These are phyloP conservation scores for Cubamyces lactineus DNA, from an alignment of 768 basidiomycete genomes.

Conservation along the genomic window DNA sequence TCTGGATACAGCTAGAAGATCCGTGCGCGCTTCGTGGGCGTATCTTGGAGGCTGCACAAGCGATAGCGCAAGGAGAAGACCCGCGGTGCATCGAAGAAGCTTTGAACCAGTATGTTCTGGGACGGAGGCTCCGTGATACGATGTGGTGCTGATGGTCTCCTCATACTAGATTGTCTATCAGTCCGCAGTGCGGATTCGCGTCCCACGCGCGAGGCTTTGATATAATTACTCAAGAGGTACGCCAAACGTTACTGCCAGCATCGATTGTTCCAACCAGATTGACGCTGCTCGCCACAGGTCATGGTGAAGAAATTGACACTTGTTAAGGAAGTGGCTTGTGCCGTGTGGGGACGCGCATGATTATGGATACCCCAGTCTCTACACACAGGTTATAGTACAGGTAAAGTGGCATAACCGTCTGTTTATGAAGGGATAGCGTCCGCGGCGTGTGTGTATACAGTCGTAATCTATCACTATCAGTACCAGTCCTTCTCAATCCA, in stretches of 20 bases:
- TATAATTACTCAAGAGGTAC: constrained; percentile 17
- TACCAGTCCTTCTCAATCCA: background rate
- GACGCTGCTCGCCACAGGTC: background rate
- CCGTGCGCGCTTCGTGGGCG: constrained; percentile 39
- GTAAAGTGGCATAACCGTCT: too few relatives aligned
- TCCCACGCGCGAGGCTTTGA: constrained; percentile 34
- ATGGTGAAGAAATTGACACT: constrained; percentile 19
- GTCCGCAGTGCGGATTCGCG: constrained; percentile 55
- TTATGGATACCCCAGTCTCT: background rate
- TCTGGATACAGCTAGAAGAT: constrained; percentile 40
- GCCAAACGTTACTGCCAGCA: background rate
- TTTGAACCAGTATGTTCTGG: constrained; percentile 37
- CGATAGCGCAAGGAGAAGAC: constrained; percentile 42
- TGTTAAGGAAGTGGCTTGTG: constrained; percentile 8
- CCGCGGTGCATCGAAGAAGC: constrained; percentile 43
- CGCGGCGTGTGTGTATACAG: too few relatives aligned
- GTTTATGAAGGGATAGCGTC: too few relatives aligned
- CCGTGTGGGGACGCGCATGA: constrained; percentile 7
- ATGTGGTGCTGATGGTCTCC: background rate
- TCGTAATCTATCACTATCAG: too few relatives aligned
- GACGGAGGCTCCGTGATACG: background rate
- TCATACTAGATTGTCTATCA: constrained; percentile 40
- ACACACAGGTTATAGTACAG: too few relatives aligned
- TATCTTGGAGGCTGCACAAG: constrained; percentile 46
- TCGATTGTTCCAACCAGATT: background rate